Evolutionary conservation across 495 filamentous ascomycete species (phyloP), one percentile per base, ranked within the genome.

Genomic region (Aspergillus homomorphus): DNA sequence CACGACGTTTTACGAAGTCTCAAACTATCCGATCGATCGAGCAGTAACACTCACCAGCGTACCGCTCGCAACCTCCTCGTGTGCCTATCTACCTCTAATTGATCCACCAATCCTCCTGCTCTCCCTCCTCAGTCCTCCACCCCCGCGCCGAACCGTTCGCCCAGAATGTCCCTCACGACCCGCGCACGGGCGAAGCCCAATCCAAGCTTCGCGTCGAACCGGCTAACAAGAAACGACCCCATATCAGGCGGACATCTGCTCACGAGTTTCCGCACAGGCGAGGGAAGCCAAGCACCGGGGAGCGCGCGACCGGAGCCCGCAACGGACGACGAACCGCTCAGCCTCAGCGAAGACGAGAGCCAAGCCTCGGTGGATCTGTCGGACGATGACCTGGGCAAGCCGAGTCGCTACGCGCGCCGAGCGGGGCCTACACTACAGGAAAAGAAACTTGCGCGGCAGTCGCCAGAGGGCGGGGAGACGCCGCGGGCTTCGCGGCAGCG

Each of bases 261-360:
- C 6, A 69, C 70, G 0, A 72, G 16, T 2, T 73, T 67, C 55
- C 66, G 14, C 56, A 23, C 19, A 48, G 57, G 56, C 1, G 23
- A 51, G 14, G n/a, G n/a, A 15, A 43, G 3, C 20, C 46, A 52
- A n/a, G n/a, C n/a, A 41, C 22, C 33, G 53, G 14, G 6, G 48
- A 23, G 22, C 28, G 23, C 45, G 16, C 45, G 44, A 21, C 51
- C 33, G 2, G 68, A 70, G 26, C 60, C 62, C 5, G 63, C 57
- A 14, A 69, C 62, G 14, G 64, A 72, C 30, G 70, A 66, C 33
- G 63, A 69, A 19, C 73, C 73, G 1, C n/a, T 67, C 15, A 72
- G 69, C 54, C 68, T 65, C 20, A 65, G 45, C 52, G 69, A 68
- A 12, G 68, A 70, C 9, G 72, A 74, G 28, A 46, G 7, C 2